Evolutionary conservation across 345 rosid genomes (phyloP), one percentile per base, ranked within the genome.

Genomic region (Citrus hindsii): DNA sequence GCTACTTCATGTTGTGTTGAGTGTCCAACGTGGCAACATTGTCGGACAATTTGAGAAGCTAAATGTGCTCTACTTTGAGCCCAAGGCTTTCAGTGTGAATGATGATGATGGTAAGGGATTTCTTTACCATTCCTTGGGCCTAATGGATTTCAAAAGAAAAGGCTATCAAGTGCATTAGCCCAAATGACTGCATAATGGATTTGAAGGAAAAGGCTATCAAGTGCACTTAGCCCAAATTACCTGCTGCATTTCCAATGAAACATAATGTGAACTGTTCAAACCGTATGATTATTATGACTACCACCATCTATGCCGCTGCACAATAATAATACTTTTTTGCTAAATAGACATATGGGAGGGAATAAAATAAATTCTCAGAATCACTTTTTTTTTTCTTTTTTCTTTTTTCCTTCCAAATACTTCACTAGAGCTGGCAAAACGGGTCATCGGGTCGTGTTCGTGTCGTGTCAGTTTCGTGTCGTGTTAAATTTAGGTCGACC

Each of bases 321-420:
- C 7, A 76, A 76, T 4, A 19, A 40, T 30, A 55, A 55, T 7
- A n/a, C 51, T 14, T 38, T 38, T 38, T 38, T 59, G 61, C 28
- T 22, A 42, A 59, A 27, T 60, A 35, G 53, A 7, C 10, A 35
- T 5, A 19, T 37, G n/a, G 4, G 30, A 38, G 1, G 12, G 58
- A 74, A 74, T 40, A 61, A 74, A 61, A 74, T 61, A 74, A 61
- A 40, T 5, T 61, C 22, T 74, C 56, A 6, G 16, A 60, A 25
- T 78, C 74, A 78, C 70, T 7, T 71, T 42, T 67, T 3, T 27
- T 40, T 9, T 9, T 0, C 21, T 71, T 32, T 67, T 3, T 27
- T 4, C 33, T 32, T 33, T 46, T 10, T 3, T 3, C 4, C 14
- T 3, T 10, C 48, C 1, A 42, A 42, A 42, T 42, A 3, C 4